Evolutionary conservation across 345 rosid species (phyloP).

Genomic region (Linum trigynum): DNA sequence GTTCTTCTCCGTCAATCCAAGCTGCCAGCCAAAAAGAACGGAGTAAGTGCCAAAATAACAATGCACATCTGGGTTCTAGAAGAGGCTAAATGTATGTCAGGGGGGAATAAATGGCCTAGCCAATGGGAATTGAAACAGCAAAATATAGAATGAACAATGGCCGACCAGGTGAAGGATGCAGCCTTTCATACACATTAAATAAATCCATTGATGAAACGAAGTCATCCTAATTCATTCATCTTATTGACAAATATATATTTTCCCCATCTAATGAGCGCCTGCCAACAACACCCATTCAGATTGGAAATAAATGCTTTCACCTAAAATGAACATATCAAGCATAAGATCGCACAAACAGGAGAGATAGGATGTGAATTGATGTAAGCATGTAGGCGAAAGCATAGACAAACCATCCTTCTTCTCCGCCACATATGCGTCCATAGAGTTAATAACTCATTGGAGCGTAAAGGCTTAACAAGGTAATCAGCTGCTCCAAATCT

Average conservation of each 20-base stretch:
- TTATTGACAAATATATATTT: constrained; percentile 11
- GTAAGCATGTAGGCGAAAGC: background rate
- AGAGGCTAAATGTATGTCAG: background rate
- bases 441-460: constrained; percentile 65
- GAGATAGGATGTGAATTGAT: background rate
- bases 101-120: background rate
- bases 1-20: constrained; percentile 89
- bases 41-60: background rate
- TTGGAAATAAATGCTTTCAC: constrained; percentile 5
- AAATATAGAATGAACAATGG: background rate
- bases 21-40: constrained; percentile 37
- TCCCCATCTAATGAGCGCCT: background rate
- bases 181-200: background rate
- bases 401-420: constrained; percentile 41
- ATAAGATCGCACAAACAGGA: background rate
- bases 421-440: constrained; percentile 91
- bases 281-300: background rate
- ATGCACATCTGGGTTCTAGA: background rate
- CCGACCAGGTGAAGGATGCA: background rate
- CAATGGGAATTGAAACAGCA: background rate
- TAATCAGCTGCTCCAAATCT: constrained; percentile 84
- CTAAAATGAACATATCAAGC: background rate
- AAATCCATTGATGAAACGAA: background rate
- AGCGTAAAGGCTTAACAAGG: constrained; percentile 78
- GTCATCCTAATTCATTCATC: background rate